Conservation (phyloP, 805 yeast species). For the Cyberlindnera mississippiensis region DNA sequence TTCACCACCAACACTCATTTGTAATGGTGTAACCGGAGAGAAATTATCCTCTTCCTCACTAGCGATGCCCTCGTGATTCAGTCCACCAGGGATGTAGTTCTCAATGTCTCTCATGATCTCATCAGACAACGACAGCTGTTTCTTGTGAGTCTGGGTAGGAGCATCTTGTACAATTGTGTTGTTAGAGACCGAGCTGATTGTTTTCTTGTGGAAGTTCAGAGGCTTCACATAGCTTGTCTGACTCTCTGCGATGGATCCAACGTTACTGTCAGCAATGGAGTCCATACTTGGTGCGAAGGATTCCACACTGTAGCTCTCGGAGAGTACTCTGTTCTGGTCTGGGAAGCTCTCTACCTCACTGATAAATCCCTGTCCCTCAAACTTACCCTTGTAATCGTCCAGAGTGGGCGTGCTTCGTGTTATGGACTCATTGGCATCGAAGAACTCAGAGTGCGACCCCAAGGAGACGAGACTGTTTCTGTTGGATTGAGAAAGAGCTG, state of each 20-base stretch:
- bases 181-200: conserved; percentile 16
- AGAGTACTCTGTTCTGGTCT: neutral
- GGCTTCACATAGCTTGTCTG: conserved; percentile 16
- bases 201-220: conserved; percentile 23
- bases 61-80: conserved; percentile 1
- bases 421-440: conserved; percentile 12
- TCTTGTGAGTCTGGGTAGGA: conserved; percentile 16
- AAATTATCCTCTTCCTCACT: conserved; percentile 15
- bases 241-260: conserved; percentile 8
- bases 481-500: neutral
- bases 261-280: neutral
- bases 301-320: conserved; percentile 5
- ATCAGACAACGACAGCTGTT: conserved; percentile 26
- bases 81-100: conserved; percentile 18
- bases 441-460: conserved; percentile 15
- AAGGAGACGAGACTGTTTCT: conserved; percentile 8
- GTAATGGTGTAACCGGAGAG: conserved; percentile 23
- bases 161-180: conserved; percentile 4
- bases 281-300: conserved; percentile 1
- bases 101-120: conserved; percentile 28
- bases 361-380: neutral
- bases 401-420: neutral
- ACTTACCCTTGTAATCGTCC: conserved; percentile 6
- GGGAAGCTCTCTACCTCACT: neutral
- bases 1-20: neutral